Conservation (phyloP, 2,329 filamentous ascomycete species). For the Nemania bipapillata region DNA sequence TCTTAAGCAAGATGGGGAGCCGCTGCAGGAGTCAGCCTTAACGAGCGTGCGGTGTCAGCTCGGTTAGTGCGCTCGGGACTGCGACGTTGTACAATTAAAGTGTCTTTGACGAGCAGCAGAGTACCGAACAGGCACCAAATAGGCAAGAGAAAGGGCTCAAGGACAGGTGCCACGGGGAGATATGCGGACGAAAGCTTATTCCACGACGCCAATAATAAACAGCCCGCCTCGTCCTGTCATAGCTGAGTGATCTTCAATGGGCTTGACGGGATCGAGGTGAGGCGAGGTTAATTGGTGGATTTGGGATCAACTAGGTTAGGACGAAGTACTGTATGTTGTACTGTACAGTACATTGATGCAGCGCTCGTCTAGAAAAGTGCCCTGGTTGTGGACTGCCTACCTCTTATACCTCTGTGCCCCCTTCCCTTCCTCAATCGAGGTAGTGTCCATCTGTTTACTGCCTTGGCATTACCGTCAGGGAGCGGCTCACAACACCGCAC, state of each 20-base stretch:
- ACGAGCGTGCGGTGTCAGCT: slow-evolving; percentile 27
- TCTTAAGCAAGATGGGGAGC: slow-evolving; percentile 32
- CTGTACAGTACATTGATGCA: slow-evolving; percentile 25
- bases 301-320: slow-evolving; percentile 13
- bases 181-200: slow-evolving; percentile 37
- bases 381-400: slow-evolving; percentile 26
- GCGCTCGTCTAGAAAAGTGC: slow-evolving; percentile 26
- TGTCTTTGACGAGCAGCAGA: slow-evolving; percentile 1
- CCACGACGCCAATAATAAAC: slow-evolving; percentile 35
- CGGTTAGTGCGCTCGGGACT: slow-evolving; percentile 20
- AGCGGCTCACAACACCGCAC: slow-evolving; percentile 3
- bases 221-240: slow-evolving; percentile 33
- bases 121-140: slow-evolving; percentile 19
- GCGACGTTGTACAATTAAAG: slow-evolving; percentile 27
- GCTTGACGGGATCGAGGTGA: slow-evolving; percentile 25
- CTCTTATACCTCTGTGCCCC: slow-evolving; percentile 29
- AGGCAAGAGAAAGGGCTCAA: slow-evolving; percentile 14
- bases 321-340: neutral
- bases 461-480: slow-evolving; percentile 30
- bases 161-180: slow-evolving; percentile 23
- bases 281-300: slow-evolving; percentile 34
- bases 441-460: slow-evolving; percentile 10
- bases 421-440: slow-evolving; percentile 7
- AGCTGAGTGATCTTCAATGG: slow-evolving; percentile 38
- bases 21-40: slow-evolving; percentile 40